Evolutionary conservation across 495 filamentous ascomycete species (phyloP).

Genomic region (Terfezia claveryi): DNA sequence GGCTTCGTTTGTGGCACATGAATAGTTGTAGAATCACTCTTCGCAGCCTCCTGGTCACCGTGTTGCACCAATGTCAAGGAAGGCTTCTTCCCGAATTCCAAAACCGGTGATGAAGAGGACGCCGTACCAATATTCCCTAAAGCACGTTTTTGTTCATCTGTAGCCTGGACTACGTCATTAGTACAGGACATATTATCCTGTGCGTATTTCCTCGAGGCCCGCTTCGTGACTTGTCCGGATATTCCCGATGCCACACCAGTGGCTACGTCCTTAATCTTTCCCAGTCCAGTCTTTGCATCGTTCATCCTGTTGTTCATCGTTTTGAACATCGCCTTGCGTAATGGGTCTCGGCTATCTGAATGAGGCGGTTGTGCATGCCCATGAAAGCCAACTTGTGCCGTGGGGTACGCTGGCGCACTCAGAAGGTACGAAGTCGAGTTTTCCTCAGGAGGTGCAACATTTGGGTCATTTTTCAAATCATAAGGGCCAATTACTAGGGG

Average conservation of each 20-base stretch:
- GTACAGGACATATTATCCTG: background rate
- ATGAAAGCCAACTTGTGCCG: background rate
- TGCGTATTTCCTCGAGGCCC: background rate
- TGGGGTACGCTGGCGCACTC: background rate
- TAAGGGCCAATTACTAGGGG: conserved; percentile 4
- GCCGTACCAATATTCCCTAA: too few relatives aligned
- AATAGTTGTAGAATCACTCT: too few relatives aligned
- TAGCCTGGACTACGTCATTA: too few relatives aligned
- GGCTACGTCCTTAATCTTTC: conserved; percentile 44
- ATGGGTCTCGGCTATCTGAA: conserved; percentile 25
- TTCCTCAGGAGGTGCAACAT: background rate
- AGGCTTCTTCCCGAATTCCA: too few relatives aligned
- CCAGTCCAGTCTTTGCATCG: conserved; percentile 41
- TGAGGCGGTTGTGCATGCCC: background rate
- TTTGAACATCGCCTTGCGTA: conserved; percentile 32
- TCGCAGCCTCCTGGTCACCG: too few relatives aligned
- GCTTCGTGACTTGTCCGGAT: conserved; percentile 22
- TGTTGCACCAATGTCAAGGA: too few relatives aligned
- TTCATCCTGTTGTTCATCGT: conserved; percentile 37
- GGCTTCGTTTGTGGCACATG: too few relatives aligned
- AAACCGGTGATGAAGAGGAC: too few relatives aligned
- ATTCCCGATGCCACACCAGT: conserved; percentile 19
- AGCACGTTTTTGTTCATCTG: too few relatives aligned
- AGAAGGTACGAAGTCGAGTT: background rate
- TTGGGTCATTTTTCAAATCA: background rate